Base-by-base conservation (phyloP, 2,329 filamentous ascomycete species). In the Coccinonectria pachysandricola region DNA sequence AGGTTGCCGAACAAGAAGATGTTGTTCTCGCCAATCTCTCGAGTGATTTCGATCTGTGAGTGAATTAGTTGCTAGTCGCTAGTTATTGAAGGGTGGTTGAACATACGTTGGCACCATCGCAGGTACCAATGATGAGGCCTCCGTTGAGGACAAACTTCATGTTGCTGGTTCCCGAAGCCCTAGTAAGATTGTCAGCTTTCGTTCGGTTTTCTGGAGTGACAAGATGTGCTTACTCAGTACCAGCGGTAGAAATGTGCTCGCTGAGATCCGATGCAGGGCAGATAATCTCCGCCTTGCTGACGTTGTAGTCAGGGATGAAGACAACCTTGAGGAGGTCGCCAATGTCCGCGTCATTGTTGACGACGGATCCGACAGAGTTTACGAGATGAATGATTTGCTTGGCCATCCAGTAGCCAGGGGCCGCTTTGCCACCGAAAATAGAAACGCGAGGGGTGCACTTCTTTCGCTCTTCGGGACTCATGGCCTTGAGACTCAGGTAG, bases 141-240 rank as follows among this genome's bases (percentile, higher is more conserved):
- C 91, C 91, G 48, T 96, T 98, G 48, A 98, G 69, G 9, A 95
- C 91, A 56, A 98, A 98, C 60, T 98, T 98, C 91, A 98, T 98
- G 73, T 98, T 98, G 49, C 84, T 93, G 8, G 86, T 94, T 37
- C 88, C 88, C 38, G 71, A 77, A 12, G 74, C 74, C 52, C 65
- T 71, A 24, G 7, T 12, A 5, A 13, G 11, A 9, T 15, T 28
- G 25, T 40, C 22, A 40, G 34, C n/a, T n/a, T n/a, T n/a, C n/a
- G n/a, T n/a, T 12, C n/a, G 13, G 12, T 14, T 8, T 11, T 22
- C n/a, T 2, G 19, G 15, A n/a, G 12, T 24, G 4, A 14, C 10
- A 12, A 5, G 22, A 7, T 8, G 9, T 12, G 61, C 67, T 55
- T 53, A 71, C 68, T 98, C 91, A 1, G 91, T 98, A 25, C 91